Base-by-base conservation (phyloP, 2,329 filamentous ascomycete genomes). In the Epicoccum sorghinum region DNA sequence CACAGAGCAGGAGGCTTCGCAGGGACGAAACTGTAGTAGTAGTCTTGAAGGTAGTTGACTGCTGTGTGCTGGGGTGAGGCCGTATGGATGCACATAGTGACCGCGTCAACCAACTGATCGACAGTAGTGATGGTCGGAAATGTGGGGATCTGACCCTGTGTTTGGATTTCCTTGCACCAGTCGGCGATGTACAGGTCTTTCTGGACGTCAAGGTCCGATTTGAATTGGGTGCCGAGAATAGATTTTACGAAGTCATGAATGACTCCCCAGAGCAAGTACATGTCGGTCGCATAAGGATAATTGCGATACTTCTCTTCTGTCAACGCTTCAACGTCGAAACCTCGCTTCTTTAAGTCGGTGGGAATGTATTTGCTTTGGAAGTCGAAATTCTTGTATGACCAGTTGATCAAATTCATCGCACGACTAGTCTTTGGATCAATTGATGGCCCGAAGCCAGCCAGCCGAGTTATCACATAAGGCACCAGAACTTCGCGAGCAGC, bases 1-100 rank as follows among this genome's bases (percentile, higher is more conserved):
- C 53, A 56, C 0, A 56, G 53, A 8, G 53, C 53, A 2, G 53
- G 47, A 8, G 53, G 53, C 18, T 56, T 56, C 5, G 53, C 37
- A 1, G 53, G 47, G 4, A 56, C 47, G 24, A 56, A 56, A 24
- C 53, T 56, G 48, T 56, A 56, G 36, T 56, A 56, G 43, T 56
- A 56, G 48, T 56, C 53, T 18, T 56, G 53, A 3, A 56, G 48
- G 30, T 56, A 52, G 35, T 56, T 56, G 22, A 56, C 53, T 22
- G 53, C 53, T 2, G 47, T 56, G 22, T 56, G 53, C 27, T 56
- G 53, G 1, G 48, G 53, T 2, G 53, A 56, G 6, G 53, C 53
- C 3, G 35, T 56, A 10, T 56, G 53, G 13, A 56, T 56, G 23
- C 53, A 56, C 53, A 56, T 56, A 0, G 53, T 56, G 8, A 47